These are phyloP conservation scores for Bothriochloa decipiens DNA, from an alignment of 176 grass and related monocot species.

Conservation along the genomic window DNA sequence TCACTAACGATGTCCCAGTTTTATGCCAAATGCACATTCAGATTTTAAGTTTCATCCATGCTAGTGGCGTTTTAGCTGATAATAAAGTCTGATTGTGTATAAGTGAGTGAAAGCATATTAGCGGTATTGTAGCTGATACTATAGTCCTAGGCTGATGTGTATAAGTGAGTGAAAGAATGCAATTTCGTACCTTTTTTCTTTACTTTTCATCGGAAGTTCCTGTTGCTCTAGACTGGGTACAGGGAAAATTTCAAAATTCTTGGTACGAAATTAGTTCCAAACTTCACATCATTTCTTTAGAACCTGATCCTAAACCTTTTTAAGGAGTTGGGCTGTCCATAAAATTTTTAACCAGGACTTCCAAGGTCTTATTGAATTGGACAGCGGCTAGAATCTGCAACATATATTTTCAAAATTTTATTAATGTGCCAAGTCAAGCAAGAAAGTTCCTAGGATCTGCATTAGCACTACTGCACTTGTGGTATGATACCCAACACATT, in stretches of 20 bases:
- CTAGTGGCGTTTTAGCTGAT: background rate
- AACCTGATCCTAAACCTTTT: background rate
- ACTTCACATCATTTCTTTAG: background rate
- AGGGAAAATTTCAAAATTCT: background rate
- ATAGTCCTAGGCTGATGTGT: background rate
- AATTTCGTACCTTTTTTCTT: background rate
- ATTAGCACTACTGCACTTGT: background rate
- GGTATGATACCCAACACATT: background rate
- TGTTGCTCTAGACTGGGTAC: background rate
- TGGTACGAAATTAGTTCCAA: background rate
- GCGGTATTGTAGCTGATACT: background rate
- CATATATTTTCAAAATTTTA: background rate
- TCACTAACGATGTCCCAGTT: background rate
- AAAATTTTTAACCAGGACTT: background rate
- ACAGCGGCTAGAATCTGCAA: background rate
- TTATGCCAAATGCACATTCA: background rate
- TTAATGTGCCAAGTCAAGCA: background rate
- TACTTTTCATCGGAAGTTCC: background rate
- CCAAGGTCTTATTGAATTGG: background rate
- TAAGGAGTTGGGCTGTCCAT: constrained; percentile 3
- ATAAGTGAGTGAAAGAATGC: background rate
- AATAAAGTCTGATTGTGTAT: background rate
- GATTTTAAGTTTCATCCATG: background rate
- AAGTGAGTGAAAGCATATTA: background rate
- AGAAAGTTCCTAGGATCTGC: background rate